Base-by-base conservation (phyloP, 768 basidiomycete genomes). In the Lentinus tigrinus region DNA sequence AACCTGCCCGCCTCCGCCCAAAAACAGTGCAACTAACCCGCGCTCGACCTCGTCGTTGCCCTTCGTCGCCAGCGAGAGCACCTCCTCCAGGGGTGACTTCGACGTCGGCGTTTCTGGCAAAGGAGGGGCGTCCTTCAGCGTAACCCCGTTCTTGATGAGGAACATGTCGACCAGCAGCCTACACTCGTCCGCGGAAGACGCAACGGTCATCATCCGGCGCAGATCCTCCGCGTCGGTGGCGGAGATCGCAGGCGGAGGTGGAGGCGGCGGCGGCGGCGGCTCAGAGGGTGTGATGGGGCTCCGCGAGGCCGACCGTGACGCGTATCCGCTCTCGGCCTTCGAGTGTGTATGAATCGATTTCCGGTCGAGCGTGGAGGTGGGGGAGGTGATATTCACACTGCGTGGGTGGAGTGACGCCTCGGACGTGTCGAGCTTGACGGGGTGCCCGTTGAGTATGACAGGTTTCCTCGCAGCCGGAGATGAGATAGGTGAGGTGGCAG, bases 121-220 rank as follows among this genome's bases (percentile, higher is more conserved):
- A 13, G 24, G 21, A 11, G 52, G 31, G 6, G 52, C 50, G n/a
- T 59, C 47, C 52, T 54, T 55, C 28, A 54, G 36, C 21, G 57
- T 60, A 43, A 60, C 50, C 17, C 63, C 67, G 49, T 57, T 62
- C 50, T 61, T 55, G 13, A 84, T 79, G 57, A 96, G 75, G 74
- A 91, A 89, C 77, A 93, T 89, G 61, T 92, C 88, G 27, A 93
- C 78, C 56, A 95, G 85, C 42, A 95, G 76, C 50, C 90, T 89
- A 68, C 93, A 94, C 75, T 96, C 94, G 58, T 88, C 85, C 46
- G 82, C 89, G 42, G 80, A 85, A 1, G 88, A 87, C 14, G 93
- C 92, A 49, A 75, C 81, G 9, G 80, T 72, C 17, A 95, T 72
- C 56, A 90, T 76, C 19, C 78, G 77, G 31, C 89, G 85, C 74